Evolutionary conservation across 306 rosid species (phyloP), one percentile per base, ranked within the genome.

Genomic region (Lablab purpureus): DNA sequence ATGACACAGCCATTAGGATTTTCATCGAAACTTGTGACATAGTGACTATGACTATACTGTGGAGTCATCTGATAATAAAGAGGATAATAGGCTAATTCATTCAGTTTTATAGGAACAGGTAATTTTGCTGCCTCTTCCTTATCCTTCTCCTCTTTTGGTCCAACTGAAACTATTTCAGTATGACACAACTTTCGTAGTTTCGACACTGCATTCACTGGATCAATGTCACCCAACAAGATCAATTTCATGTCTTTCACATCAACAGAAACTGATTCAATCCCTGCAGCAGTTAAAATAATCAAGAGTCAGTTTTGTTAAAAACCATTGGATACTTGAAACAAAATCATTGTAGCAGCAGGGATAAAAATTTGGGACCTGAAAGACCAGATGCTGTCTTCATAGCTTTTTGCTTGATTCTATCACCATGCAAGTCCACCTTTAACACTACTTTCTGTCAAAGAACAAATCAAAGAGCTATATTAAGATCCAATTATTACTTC

Each of bases 251-350:
- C 87, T 66, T 86, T 82, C 76, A 76, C 62, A 40, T 90, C 92
- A 83, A 89, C 41, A 2, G 87, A 68, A 17, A 92, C 82, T 46
- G 96, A 92, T 8, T 80, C 85, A 13, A 92, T 78, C 50, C 97
- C 97, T 92, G 82, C 77, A 28, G 82, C 77, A 28, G 45, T 40
- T 40, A 40, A 23, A 32, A 43, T 19, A 37, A 18, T 4, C 0
- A 7, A 7, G 9, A 37, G 2, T 2, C 17, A 25, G 54, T 18
- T 67, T 54, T 18, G 70, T 5, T 15, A 0, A 46, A 40, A 67
- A 40, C 4, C 30, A 5, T 10, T 15, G 68, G 8, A 28, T 28
- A 10, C 3, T 30, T 2, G 2, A 6, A 63, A 62, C 43, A 15
- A 63, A 63, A n/a, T 12, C 6, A 30, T 63, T 63, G 25, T 3